Base-by-base conservation (phyloP, 2,329 filamentous ascomycete species). In the Fusarium camptoceras region DNA sequence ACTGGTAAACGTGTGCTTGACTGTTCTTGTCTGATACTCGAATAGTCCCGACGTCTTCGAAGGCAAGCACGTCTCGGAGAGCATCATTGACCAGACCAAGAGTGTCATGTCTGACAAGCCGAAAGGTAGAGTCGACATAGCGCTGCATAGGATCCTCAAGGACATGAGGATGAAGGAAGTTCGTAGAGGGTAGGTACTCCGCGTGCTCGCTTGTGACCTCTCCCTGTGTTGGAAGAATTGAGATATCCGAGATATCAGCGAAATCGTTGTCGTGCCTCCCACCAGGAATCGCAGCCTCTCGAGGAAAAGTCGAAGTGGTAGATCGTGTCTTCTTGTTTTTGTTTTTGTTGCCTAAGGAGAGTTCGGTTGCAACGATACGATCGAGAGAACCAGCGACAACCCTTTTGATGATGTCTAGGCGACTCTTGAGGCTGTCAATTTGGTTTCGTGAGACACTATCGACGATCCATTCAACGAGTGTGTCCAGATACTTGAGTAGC, bases 231-330 rank as follows among this genome's bases (percentile, higher is more conserved):
- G 68, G 68, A 0, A 71, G 27, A 8, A 71, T 59, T 1, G 46
- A n/a, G 8, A 69, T 59, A 6, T 77, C 71, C 0, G 75, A 56
- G 6, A 71, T 69, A 16, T 64, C 53, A 1, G 54, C 50, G 14
- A 63, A 67, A 55, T 69, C 66, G 6, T 71, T 71, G 39, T 71
- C 62, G 5, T 71, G 68, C 31, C 65, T 62, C 3, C 65, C 65
- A 0, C 62, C 57, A n/a, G 65, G 65, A 2, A 31, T 41, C 8
- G n/a, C 46, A 2, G 44, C 20, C 5, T 42, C 27, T 8, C 25
- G 34, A 0, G 39, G 48, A 12, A 60, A 51, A 1, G 61, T 22
- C 3, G 65, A 61, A 5, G 39, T 18, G n/a, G 14, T 16, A 11
- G 24, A 6, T 15, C 18, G 24, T 24, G 37, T 15, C 15, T 39